A percentile compares a stretch with the other conserved stretches of the same genome.
phyloP scores from a whole-genome alignment of 805 yeast species.

The Metschnikowia gelsemii region DNA sequence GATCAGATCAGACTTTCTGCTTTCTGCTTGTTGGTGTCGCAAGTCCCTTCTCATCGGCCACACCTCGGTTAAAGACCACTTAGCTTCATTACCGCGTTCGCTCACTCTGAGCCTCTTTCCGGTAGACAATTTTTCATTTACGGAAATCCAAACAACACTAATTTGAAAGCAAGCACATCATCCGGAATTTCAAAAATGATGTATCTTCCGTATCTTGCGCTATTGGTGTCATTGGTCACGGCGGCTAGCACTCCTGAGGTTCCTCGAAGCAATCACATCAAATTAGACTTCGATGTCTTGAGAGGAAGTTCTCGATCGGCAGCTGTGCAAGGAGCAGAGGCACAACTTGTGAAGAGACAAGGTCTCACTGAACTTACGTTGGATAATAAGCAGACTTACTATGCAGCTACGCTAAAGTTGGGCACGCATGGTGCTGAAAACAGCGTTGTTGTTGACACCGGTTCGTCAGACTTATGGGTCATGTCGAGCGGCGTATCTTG shows the following conservation, averaged over 20 bases:
- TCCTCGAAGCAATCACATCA: constrained; percentile 1
- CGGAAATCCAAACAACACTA: background rate
- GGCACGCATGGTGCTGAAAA: constrained; percentile 18
- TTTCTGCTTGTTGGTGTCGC: background rate
- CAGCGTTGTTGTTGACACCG: constrained; percentile 41
- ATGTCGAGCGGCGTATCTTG: constrained; percentile 23
- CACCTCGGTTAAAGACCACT: background rate
- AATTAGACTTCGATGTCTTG: constrained; percentile 13
- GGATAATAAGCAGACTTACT: constrained; percentile 12
- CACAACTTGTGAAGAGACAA: constrained; percentile 7
- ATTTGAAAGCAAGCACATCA: too few relatives aligned
- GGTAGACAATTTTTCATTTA: background rate
- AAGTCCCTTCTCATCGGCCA: background rate
- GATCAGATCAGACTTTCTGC: background rate
- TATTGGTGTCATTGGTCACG: constrained; percentile 6
- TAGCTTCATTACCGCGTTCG: background rate
- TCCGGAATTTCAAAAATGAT: background rate
- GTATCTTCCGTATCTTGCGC: constrained; percentile 1
- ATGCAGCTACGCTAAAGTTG: constrained; percentile 12
- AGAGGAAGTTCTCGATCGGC: constrained; percentile 9
- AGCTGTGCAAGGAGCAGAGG: constrained; percentile 2
- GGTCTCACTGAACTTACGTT: constrained; percentile 10
- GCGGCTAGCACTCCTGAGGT: constrained; percentile 7
- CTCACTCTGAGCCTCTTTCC: background rate
- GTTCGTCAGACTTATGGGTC: constrained; percentile 45